Base-by-base conservation (phyloP, 1,139 yeast species). In the Sugiyamaella paludigena region DNA sequence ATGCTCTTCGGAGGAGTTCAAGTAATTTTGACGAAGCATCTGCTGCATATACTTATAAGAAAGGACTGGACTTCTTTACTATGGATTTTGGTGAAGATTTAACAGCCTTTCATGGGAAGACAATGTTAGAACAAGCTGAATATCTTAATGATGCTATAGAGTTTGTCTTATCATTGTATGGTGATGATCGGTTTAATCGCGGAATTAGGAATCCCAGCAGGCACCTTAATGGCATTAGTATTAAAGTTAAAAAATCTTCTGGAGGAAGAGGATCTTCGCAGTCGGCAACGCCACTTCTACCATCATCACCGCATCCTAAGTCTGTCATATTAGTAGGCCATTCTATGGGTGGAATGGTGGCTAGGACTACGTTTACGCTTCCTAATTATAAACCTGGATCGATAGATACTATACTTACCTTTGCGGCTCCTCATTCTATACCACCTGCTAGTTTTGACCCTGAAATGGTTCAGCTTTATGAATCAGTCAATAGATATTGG, bases 71-170 rank as follows among this genome's bases (percentile, higher is more conserved):
- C 63, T 84, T 87, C 64, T 91, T 87, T 64, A 75, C 95, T 0
- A 95, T 95, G 1, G 97, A 92, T 64, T 92, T 92, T 69, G 88
- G 89, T 62, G 98, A 92, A 68, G 98, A 92, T 64, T 84, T 89
- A 58, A 89, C 98, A 1, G 98, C 98, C 0, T 87, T 92, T 66
- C 97, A 91, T 66, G 99, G 99, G 0, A 75, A 91, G 57, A 88
- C 98, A 1, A 75, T 92, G 76, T 70, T 89, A 39, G 98, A 92
- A 64, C 98, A 92, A 68, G 96, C 98, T 0, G 96, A 87, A 64
- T 92, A 86, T 65, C 69, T 87, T 52, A 92, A 94, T 62, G 97
- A 91, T 58, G 98, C 97, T 0, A 74, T 92, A 5, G 68, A 71
- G 36, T 89, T 83, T 63, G 89, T 92, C 19, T 70, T 92, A 15